Evolutionary conservation across 208 protist genomes (phyloP).

Genomic region (Kentomonas sorsogonicus): DNA sequence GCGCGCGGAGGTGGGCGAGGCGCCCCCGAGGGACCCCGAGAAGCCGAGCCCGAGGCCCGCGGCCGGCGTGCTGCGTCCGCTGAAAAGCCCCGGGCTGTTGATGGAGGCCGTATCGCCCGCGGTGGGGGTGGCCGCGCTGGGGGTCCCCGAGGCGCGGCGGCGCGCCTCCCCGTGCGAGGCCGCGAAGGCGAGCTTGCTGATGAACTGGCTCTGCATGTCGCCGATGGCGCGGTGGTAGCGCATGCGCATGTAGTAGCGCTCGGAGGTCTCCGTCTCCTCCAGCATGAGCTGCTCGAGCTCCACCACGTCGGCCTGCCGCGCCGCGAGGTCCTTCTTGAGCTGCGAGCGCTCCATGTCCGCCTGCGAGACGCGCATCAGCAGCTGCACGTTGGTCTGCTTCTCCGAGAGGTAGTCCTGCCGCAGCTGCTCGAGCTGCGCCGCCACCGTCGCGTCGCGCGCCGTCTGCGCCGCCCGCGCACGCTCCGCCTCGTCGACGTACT

Average conservation of each 20-base stretch:
- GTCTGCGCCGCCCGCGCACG: conserved; percentile 20
- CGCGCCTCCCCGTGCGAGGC: neutral
- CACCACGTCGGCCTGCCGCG: conserved; percentile 30
- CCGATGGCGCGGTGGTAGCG: conserved; percentile 37
- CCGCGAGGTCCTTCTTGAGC: conserved; percentile 21
- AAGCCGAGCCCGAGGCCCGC: neutral
- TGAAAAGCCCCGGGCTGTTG: neutral
- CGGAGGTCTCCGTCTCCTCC: conserved; percentile 67
- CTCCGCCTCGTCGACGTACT: conserved; percentile 21
- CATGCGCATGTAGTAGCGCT: conserved; percentile 64
- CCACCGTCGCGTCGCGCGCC: conserved; percentile 21
- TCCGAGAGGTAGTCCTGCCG: conserved; percentile 60
- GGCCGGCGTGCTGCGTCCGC: neutral
- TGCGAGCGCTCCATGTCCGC: conserved; percentile 42
- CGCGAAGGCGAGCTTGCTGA: conserved; percentile 9
- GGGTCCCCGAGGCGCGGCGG: neutral
- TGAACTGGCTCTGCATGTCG: conserved; percentile 29
- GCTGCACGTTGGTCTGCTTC: conserved; percentile 67
- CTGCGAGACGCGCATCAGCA: conserved; percentile 53
- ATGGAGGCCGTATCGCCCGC: conserved; percentile 1
- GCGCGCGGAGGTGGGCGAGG: neutral
- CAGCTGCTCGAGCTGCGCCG: conserved; percentile 33
- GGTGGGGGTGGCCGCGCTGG: neutral
- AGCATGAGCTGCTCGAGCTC: conserved; percentile 70
- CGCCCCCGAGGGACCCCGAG: neutral